Evolutionary conservation across 345 rosid genomes (phyloP).

Genomic region (Ricinus communis): DNA sequence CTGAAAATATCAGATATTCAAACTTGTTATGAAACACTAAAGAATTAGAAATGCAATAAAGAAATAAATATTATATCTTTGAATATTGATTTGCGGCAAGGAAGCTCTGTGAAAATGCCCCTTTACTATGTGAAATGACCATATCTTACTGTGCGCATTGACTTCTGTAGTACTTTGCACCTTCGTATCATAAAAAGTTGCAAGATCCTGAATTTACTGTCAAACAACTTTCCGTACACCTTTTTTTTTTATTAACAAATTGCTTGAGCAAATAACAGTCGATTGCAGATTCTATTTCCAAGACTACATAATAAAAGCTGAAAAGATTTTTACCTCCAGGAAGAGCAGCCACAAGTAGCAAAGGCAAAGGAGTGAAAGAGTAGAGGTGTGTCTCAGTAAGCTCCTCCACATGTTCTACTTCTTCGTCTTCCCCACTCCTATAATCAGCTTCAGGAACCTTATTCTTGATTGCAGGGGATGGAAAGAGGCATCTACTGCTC

Average conservation of each 20-base stretch:
- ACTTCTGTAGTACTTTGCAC: no score
- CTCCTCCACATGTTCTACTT: slow-evolving; percentile 19
- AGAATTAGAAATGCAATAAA: not conserved
- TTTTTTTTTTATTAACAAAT: no score
- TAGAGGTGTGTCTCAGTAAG: slow-evolving; percentile 51
- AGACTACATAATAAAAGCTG: not conserved
- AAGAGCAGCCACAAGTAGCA: slow-evolving; percentile 65
- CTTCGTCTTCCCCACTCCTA: not conserved
- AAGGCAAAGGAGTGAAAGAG: slow-evolving; percentile 69
- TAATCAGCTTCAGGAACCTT: slow-evolving; percentile 15
- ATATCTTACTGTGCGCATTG: no score
- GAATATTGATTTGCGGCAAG: no score
- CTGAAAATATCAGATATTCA: slow-evolving; percentile 40
- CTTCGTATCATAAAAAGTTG: no score
- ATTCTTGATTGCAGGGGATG: slow-evolving; percentile 30
- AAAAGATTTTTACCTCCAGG: slow-evolving; percentile 64
- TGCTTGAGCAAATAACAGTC: no score
- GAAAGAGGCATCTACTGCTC: slow-evolving; percentile 12
- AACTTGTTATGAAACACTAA: not conserved
- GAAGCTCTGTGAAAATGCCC: no score
- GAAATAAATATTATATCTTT: not conserved
- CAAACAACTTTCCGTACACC: no score
- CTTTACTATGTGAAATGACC: no score
- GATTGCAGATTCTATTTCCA: not conserved
- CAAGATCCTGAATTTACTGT: no score